These are phyloP conservation scores for Calamus simplicifolius DNA, from an alignment of 176 grass and related monocot species.

Conservation along the genomic window DNA sequence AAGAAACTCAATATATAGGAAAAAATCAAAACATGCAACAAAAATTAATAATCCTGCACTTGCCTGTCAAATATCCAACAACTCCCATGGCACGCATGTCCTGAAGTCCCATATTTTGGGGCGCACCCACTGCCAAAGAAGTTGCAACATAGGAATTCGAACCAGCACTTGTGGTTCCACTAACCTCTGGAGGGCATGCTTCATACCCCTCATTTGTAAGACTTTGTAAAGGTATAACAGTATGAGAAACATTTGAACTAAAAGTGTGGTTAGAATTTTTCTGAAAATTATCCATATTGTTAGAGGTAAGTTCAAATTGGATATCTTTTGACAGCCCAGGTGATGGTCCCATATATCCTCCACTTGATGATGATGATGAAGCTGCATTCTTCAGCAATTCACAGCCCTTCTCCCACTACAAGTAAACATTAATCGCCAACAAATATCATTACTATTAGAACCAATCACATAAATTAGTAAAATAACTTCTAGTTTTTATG, in stretches of 20 bases:
- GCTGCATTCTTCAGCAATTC: slow-evolving; percentile 34
- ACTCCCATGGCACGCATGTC: slow-evolving; percentile 5
- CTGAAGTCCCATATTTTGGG: slow-evolving; percentile 12
- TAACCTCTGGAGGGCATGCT: slow-evolving; percentile 39
- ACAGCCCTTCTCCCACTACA: slow-evolving; percentile 83
- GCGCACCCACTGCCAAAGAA: slow-evolving; percentile 22
- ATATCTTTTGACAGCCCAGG: slow-evolving; percentile 67
- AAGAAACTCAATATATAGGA: no score
- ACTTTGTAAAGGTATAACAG: slow-evolving; percentile 99
- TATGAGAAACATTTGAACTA: slow-evolving; percentile 49
- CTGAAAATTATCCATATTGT: slow-evolving; percentile 56
- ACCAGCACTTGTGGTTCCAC: slow-evolving; percentile 29
- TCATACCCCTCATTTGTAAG: slow-evolving; percentile 59
- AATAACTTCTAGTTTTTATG: no score
- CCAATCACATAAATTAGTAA: background rate
- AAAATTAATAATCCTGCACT: slow-evolving; percentile 2
- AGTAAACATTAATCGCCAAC: slow-evolving; percentile 19
- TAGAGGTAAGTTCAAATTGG: slow-evolving; percentile 64
- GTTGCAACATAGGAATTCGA: slow-evolving; percentile 23
- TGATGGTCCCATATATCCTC: slow-evolving; percentile 37
- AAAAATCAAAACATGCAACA: background rate
- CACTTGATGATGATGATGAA: slow-evolving; percentile 1
- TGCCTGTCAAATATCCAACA: slow-evolving; percentile 25
- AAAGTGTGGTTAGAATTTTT: slow-evolving; percentile 46
- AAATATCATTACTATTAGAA: slow-evolving; percentile 2